Evolutionary conservation across 495 filamentous ascomycete species (phyloP), one percentile per base, ranked within the genome.

Genomic region (Saxispiralis lemnorum): DNA sequence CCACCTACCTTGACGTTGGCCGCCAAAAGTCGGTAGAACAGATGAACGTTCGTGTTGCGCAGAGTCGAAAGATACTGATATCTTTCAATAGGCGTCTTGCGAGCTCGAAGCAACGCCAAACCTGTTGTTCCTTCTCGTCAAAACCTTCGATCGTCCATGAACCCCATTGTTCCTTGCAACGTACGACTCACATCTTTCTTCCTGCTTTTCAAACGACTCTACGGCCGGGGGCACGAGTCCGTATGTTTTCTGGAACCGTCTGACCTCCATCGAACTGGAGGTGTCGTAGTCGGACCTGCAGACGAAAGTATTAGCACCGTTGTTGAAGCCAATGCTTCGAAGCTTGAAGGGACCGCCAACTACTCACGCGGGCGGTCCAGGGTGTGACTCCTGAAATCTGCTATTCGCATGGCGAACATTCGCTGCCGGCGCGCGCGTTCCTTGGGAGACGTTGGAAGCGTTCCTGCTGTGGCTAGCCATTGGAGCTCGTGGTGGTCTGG

Each of bases 11-110:
- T 80, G 52, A 94, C 75, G 64, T 96, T 80, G 59, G 88, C 79
- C 47, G 86, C 83, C 49, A 95, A 70, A 51, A 97, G 67, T 51
- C 89, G 74, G 70, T 94, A 97, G 68, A 95, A 97, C 38, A 97
- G 71, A 61, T 95, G 83, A 30, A 80, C 73, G 63, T 95, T 94
- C 51, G 83, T 79, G 56, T 76, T 79, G 64, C 88, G 82, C 57
- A 97, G 71, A 20, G 77, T 72, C 52, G 81, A 85, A 57, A 97
- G 70, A 63, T 96, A 97, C 37, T 88, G 75, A 62, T 89, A 97
- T 63, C 87, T 93, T 64, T 97, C 89, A 59, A 97, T 84, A 32
- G 69, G 63, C 37, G 81, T 85, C 44, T 73, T 67, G 54, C 86
- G 84, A 34, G 76, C 66, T 44, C 76, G 73, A 62, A 97, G 77